Evolutionary conservation across 108 stramenopile genomes (phyloP), one percentile per base, ranked within the genome.

Genomic region (Cyclostephanos invisitatus): DNA sequence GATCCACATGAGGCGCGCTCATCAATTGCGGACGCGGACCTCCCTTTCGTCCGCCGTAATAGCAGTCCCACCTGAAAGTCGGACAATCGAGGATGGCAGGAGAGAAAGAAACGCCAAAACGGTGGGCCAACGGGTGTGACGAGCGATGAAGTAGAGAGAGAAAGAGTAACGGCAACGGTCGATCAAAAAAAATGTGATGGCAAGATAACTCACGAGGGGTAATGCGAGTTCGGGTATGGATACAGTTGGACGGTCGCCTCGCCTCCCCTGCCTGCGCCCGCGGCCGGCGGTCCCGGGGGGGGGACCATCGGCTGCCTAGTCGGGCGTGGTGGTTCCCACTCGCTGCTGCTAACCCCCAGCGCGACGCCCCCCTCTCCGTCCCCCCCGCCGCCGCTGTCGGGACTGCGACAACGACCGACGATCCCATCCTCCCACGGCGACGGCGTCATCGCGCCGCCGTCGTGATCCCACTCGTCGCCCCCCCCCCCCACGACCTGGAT

Each of bases 271-370:
- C 22, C 64, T 2, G 22, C 15, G 46, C 22, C 18, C 3, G 15
- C 8, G n/a, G 17, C n/a, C 28, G 64, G 49, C 24, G 47, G 22
- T 8, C 46, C 49, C 32, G 50, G 67, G 36, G 67, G 53, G 3
- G 60, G 60, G 3, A 61, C 60, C 60, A 61, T 61, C 18, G 36
- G 36, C 28, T 54, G 25, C 20, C 48, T 54, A 12, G 68, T 44
- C 15, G 55, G 35, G 2, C 68, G 55, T 10, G 68, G 57, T 2
- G 68, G 68, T 6, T 69, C 68, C 68, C 68, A 69, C 55, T 69
- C 68, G 22, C 37, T 48, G 36, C 24, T 59, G 21, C 37, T 56
- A n/a, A 36, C 62, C 7, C 28, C 48, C 40, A 11, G 11, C 40
- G 40, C 40, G 22, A 40, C 61, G 14, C 27, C 58, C n/a, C 50